phyloP scores from a whole-genome alignment of 768 basidiomycete species.

The Rossbeevera mucosa region DNA sequence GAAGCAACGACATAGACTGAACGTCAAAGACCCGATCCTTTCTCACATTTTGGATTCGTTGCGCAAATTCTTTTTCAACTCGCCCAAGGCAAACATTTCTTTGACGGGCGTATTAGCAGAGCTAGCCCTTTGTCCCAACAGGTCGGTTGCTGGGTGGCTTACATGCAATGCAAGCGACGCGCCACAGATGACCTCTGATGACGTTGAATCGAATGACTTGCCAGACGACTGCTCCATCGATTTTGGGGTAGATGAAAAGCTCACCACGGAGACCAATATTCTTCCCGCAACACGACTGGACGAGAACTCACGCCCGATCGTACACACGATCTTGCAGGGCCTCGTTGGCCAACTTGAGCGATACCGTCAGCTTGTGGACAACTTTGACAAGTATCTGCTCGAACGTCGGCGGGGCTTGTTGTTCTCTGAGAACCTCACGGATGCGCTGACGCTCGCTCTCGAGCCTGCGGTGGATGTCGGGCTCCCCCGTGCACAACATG shows the following conservation, averaged over 20 bases:
- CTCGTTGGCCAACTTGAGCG: conserved; percentile 78
- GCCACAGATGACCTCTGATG: conserved; percentile 11
- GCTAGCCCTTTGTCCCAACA: conserved; percentile 79
- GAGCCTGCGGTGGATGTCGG: conserved; percentile 53
- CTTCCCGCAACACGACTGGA: conserved; percentile 68
- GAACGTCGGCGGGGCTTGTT: conserved; percentile 87
- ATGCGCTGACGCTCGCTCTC: conserved; percentile 73
- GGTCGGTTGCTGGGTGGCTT: conserved; percentile 86
- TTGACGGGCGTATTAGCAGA: conserved; percentile 79
- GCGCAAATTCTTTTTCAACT: conserved; percentile 77
- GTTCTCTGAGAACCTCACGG: conserved; percentile 88
- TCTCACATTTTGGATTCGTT: conserved; percentile 65
- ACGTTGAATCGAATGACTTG: conserved; percentile 37
- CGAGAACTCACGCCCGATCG: conserved; percentile 67
- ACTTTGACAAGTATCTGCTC: conserved; percentile 79
- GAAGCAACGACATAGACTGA: conserved; percentile 67
- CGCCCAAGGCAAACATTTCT: conserved; percentile 83
- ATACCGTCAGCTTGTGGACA: conserved; percentile 67
- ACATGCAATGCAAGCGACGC: conserved; percentile 56
- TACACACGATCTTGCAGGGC: conserved; percentile 76
- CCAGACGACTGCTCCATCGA: conserved; percentile 83
- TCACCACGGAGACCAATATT: conserved; percentile 51
- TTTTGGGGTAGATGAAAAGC: conserved; percentile 61
- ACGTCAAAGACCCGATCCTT: conserved; percentile 72
- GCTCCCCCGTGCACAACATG: conserved; percentile 12